Evolutionary conservation across 225 moss, liverwort and hornwort genomes (phyloP), one percentile per base, ranked within the genome.

Genomic region (Ulota crispa): DNA sequence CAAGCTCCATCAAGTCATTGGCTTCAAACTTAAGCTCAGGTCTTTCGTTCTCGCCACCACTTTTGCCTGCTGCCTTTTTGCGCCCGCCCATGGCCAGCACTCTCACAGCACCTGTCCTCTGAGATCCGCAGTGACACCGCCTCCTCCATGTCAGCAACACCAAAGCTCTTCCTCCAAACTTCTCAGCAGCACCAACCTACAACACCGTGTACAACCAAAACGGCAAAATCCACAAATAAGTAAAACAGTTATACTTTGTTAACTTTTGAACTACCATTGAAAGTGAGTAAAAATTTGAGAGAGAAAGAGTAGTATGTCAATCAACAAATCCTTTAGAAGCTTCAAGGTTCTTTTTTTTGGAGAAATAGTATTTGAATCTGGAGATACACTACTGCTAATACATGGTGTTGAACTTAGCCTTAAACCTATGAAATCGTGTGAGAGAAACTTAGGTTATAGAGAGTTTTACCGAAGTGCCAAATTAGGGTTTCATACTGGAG

Each of bases 1-100:
- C 91, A 52, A 95, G 84, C 84, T 93, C 93, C 95, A 93, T 89
- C 78, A 92, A 64, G 64, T 95, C 95, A 32, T 80, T 80, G 20
- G 84, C 80, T 63, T 93, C 86, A n/a, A 93, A 81, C 37, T 89
- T 91, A 12, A 91, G 19, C 63, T 93, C 89, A 11, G 88, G 82
- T 65, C 73, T 80, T n/a, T 89, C 85, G 20, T 70, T 87, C 43
- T 82, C 83, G 9, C 50, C 63, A 10, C 62, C 61, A 26, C 83
- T 85, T 42, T 86, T 72, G 16, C 78, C 82, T 34, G 34, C 52
- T 64, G 88, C 80, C 72, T 88, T 88, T 68, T 89, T 89, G 64
- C 68, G 80, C 56, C 70, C 81, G 5, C 30, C 83, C 87, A 85
- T 80, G 60, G 87, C 91, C 80, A 68, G 63, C 82, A 88, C 82